Percentiles rank a stretch among this genome's conserved stretches.
Conservation (phyloP, 441 rosid species). For the Jatropha multifida region DNA sequence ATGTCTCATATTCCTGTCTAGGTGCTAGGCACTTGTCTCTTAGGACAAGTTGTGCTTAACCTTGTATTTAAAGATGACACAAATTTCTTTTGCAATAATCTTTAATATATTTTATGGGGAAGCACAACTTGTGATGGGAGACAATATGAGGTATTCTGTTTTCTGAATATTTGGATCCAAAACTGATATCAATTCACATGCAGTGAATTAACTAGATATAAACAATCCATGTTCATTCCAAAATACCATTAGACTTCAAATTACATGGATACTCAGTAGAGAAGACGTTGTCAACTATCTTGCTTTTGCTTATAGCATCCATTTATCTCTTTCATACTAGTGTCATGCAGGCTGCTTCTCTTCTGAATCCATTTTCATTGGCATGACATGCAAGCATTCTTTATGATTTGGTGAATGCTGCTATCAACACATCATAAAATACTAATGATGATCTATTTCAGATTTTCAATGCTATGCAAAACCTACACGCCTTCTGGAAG, state of each 20-base stretch:
- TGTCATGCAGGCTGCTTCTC: background rate
- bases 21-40: background rate
- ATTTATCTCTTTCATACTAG: background rate
- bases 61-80: background rate
- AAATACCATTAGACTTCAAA: background rate
- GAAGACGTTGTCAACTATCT: background rate
- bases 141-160: background rate
- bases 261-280: background rate
- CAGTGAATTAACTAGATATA: background rate
- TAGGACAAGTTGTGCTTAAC: background rate
- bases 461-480: constrained; percentile 74
- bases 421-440: background rate
- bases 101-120: background rate
- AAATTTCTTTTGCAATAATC: background rate
- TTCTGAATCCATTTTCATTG: background rate
- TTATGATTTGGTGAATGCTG: constrained; percentile 1
- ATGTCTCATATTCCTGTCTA: background rate
- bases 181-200: background rate
- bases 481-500: constrained; percentile 58
- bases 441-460: constrained; percentile 28
- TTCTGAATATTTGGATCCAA: background rate
- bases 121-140: background rate
- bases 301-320: background rate
- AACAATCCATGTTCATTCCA: background rate
- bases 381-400: background rate